Base-by-base conservation (phyloP, 2,329 filamentous ascomycete genomes). In the Alternaria ethzedia region DNA sequence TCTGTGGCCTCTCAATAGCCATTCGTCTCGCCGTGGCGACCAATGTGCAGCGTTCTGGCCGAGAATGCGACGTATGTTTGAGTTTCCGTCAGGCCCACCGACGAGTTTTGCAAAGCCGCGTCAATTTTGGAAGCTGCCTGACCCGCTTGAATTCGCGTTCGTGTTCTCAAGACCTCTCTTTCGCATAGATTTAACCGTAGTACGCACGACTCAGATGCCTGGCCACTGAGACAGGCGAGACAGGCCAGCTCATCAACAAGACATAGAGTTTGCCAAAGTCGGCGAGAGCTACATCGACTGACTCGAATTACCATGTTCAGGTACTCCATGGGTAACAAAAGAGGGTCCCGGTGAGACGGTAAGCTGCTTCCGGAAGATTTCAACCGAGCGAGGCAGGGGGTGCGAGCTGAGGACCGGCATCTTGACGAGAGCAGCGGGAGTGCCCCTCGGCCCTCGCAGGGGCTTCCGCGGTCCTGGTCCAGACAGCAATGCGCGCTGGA, bases 311-410 rank as follows among this genome's bases (percentile, higher is more conserved):
- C 57, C 32, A 21, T 41, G 52, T 49, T 57, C 55, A 59, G 54
- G 44, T 58, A 55, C 50, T 54, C 44, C 46, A 55, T 56, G 36
- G 25, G 32, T 43, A 45, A 50, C 32, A 21, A 56, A 26, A 49
- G 25, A 26, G 30, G 25, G 54, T 49, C 59, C 65, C 62, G 54
- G 50, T 45, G 21, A 52, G 21, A 43, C 49, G 67, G 65, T 66
- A 64, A 55, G 46, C 56, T 47, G 46, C 21, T 30, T 20, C 59
- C 65, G 61, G 66, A 59, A 43, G 50, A 60, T 66, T 56, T 61
- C 56, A 63, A 46, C 54, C 67, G 59, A 64, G 61, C 57, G 47
- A 57, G 56, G 57, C 62, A 64, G 63, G 54, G 54, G 56, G 54
- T 30, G 43, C 59, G 45, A 64, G 61, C 65, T 59, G 57, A 55